Base-by-base conservation (phyloP, 352 stramenopile genomes). In the Phytophthora pseudosyringae region DNA sequence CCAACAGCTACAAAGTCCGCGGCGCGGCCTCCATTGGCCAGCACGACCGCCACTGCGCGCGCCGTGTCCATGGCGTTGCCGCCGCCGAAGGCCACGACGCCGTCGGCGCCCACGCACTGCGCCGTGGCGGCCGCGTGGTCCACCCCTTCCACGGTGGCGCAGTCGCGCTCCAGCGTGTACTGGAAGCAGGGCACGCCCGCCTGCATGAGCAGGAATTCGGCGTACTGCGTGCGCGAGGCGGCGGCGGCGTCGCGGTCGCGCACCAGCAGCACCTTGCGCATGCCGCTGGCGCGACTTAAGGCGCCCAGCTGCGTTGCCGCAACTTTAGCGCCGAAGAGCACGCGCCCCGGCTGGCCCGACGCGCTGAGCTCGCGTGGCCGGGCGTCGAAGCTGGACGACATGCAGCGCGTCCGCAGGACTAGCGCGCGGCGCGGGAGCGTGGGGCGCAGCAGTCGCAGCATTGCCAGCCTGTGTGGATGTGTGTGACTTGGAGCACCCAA, bases 151-250 rank as follows among this genome's bases (percentile, higher is more conserved):
- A 88, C 39, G 10, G 84, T 91, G 10, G 84, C 74, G 55, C 84
- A 93, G 49, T 93, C 84, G 13, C 76, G 72, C 63, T 79, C 71
- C 45, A 93, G 54, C 15, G 84, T 93, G 69, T 88, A 87, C 66
- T 91, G 81, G 55, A 93, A 93, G 51, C 78, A 89, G 10, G 84
- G 80, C 6, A 93, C 71, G 3, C 81, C 83, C 29, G 76, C 74
- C 40, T 91, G 81, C 69, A 91, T 78, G 16, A 93, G 59, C 38
- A 93, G 45, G 36, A 84, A 93, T 71, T 93, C 80, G n/a, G 71
- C 74, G 59, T 88, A 91, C 59, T 88, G 80, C 26, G 84, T 78
- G 33, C 81, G 78, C 8, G 69, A 75, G 3, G 81, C 80, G 5
- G 83, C 80, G 9, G 72, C 76, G 28, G 64, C 58, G 47, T 91